Base-by-base conservation (phyloP, 805 yeast species). In the Zygoascus flipseniorum region DNA sequence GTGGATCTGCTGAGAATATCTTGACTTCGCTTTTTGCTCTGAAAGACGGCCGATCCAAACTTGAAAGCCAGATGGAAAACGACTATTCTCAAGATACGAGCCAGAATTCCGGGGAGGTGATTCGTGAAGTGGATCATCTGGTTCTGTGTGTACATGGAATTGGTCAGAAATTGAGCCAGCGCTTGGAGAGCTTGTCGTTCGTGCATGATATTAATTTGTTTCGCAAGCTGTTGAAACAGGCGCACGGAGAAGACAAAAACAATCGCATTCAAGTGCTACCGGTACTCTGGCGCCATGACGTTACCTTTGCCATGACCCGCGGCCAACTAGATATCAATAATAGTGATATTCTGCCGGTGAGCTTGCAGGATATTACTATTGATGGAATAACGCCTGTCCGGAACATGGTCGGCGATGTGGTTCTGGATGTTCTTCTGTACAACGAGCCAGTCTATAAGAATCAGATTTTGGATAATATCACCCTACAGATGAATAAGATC, bases 141-240 rank as follows among this genome's bases (percentile, higher is more conserved):
- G 80, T 90, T 1, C 72, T 92, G n/a, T 89, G 97, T 64, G 79
- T 92, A 31, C 99, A 92, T 70, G 99, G 99, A 0, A 87, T 92
- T 56, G 99, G 98, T 1, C 99, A 92, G 68, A 79, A 83, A 16
- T 71, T 93, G 50, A 95, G 96, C 1, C 74, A 81, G 47, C 80
- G 80, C 62, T 82, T 85, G 63, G 90, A 89, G 60, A 82, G 85
- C 50, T 84, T 92, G 26, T 88, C 88, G 67, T 93, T 92, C 71
- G 82, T 89, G 8, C 96, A 89, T 64, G 89, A 89, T 39, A 79
- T 89, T 35, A 86, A 85, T 61, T 74, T 77, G 32, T 67, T 90
- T 57, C 55, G 74, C n/a, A 54, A 56, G 51, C 55, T 48, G 9
- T 48, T 57, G 32, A 54, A 52, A 35, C 51, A 37, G 11, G 57